Evolutionary conservation across 345 rosid species (phyloP).

Genomic region (Limnanthes douglasii): DNA sequence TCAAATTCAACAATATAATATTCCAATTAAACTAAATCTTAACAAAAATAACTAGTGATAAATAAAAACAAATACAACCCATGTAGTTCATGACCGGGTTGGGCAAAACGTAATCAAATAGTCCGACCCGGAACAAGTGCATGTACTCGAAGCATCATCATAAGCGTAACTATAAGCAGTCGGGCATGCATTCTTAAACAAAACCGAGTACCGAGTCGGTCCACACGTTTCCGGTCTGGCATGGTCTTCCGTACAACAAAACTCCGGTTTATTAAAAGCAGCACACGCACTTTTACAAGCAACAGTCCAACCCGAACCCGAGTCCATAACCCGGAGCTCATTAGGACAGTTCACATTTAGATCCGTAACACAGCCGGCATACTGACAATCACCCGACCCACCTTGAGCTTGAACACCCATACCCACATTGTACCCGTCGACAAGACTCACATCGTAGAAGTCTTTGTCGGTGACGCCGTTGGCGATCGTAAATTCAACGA

Average conservation of each 20-base stretch:
- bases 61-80: too few species aligned
- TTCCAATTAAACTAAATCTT: too few species aligned
- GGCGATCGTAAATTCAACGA: conserved; percentile 63
- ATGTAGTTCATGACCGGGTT: too few species aligned
- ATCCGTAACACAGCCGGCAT: conserved; percentile 68
- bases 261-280: conserved; percentile 57
- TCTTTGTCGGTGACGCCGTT: conserved; percentile 30
- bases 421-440: conserved; percentile 87
- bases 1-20: too few species aligned
- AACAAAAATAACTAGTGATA: too few species aligned
- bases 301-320: conserved; percentile 37
- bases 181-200: conserved; percentile 84
- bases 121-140: conserved; percentile 63
- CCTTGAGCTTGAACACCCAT: conserved; percentile 49
- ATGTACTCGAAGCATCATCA: conserved; percentile 74
- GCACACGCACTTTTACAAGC: conserved; percentile 88
- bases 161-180: conserved; percentile 89
- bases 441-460: conserved; percentile 83
- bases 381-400: conserved; percentile 58
- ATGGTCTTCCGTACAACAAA: conserved; percentile 70
- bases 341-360: conserved; percentile 49
- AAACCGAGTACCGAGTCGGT: conserved; percentile 53
- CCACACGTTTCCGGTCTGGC: conserved; percentile 59
- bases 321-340: conserved; percentile 32
- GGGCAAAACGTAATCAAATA: conserved; percentile 79